Percentiles rank a stretch among this genome's conserved stretches.
These are phyloP conservation scores for Anthracocystis walkeri DNA, from an alignment of 1,284 basidiomycete genomes.

Conservation along the genomic window DNA sequence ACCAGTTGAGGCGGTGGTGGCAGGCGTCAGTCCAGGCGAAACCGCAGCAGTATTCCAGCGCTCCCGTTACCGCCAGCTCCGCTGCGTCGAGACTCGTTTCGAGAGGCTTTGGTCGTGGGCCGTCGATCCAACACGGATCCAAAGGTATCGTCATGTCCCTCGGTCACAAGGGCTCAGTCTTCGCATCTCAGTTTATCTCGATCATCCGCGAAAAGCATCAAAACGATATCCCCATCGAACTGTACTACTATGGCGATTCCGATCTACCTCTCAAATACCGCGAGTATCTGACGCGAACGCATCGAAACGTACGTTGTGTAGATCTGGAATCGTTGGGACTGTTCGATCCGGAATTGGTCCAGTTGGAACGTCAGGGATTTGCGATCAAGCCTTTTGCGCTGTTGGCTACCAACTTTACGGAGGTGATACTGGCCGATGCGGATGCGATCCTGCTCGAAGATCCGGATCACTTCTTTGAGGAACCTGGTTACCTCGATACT, in stretches of 20 bases:
- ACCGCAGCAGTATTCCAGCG: slow-evolving; percentile 14
- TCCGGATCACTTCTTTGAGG: slow-evolving; percentile 49
- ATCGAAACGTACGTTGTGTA: slow-evolving; percentile 45
- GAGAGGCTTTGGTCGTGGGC: slow-evolving; percentile 17
- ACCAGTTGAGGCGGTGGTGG: slow-evolving; percentile 43
- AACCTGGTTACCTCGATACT: slow-evolving; percentile 48
- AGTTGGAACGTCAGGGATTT: slow-evolving; percentile 50
- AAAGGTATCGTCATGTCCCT: slow-evolving; percentile 54
- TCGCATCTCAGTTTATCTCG: slow-evolving; percentile 51
- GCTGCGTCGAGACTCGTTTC: slow-evolving; percentile 10
- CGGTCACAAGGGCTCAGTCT: slow-evolving; percentile 42
- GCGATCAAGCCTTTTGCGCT: slow-evolving; percentile 54
- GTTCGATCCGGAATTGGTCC: slow-evolving; percentile 48
- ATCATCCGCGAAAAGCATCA: slow-evolving; percentile 46
- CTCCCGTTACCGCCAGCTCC: neutral
- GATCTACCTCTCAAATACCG: slow-evolving; percentile 51
- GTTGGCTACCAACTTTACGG: slow-evolving; percentile 53
- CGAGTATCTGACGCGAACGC: slow-evolving; percentile 39
- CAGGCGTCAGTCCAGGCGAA: slow-evolving; percentile 43
- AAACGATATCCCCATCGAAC: slow-evolving; percentile 49
- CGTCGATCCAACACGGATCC: slow-evolving; percentile 11
- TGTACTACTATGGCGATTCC: slow-evolving; percentile 56
- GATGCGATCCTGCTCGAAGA: slow-evolving; percentile 49
- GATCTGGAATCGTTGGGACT: slow-evolving; percentile 42
- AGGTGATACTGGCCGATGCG: slow-evolving; percentile 54